Conservation (phyloP, 1,284 basidiomycete species). For the Ganoderma sp. region DNA sequence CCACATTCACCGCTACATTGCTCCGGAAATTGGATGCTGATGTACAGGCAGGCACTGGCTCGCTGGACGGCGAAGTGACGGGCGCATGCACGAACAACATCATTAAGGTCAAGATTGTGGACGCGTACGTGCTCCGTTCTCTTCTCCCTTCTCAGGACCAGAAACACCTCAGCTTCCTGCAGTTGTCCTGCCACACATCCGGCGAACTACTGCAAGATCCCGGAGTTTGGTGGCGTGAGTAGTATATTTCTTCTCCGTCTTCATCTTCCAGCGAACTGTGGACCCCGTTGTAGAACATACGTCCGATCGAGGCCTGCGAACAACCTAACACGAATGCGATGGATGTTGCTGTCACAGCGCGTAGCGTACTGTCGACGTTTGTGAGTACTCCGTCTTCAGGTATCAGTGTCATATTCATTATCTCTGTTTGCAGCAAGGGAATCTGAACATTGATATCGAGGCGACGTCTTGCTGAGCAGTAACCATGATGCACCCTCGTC, state of each 20-base stretch:
- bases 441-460: constrained; percentile 37
- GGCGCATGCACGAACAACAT: constrained; percentile 36
- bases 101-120: constrained; percentile 40
- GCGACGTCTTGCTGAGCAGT: constrained; percentile 27
- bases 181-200: constrained; percentile 40
- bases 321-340: constrained; percentile 37
- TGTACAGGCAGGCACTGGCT: constrained; percentile 30
- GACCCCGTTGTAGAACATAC: constrained; percentile 29
- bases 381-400: constrained; percentile 23
- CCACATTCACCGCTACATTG: background rate
- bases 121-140: constrained; percentile 33
- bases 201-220: constrained; percentile 41
- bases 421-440: constrained; percentile 31
- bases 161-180: background rate
- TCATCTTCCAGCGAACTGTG: too few species aligned
- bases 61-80: constrained; percentile 37
- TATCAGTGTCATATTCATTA: too few species aligned
- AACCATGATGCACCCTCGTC: too few species aligned
- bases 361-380: constrained; percentile 36
- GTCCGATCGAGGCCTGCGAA: constrained; percentile 37
- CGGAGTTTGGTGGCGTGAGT: constrained; percentile 38
- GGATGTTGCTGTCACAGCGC: constrained; percentile 38
- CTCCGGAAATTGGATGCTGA: constrained; percentile 3
- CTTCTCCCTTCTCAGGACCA: background rate
- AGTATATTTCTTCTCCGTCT: too few species aligned